Conservation (phyloP, 2,329 filamentous ascomycete species). For the Delphinella strobiligena region DNA sequence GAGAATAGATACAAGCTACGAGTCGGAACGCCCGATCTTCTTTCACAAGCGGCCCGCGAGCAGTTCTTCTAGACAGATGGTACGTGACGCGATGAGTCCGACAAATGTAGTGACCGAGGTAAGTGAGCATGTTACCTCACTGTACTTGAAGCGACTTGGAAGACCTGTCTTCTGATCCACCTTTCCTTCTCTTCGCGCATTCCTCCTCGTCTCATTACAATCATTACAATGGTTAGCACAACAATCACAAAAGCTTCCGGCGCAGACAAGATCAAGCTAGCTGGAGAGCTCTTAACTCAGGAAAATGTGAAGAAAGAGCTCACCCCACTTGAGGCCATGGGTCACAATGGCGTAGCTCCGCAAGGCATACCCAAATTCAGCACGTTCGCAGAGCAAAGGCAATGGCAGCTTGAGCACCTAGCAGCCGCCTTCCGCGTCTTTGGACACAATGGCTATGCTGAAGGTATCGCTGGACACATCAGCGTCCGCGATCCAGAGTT, state of each 20-base stretch:
- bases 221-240: too few relatives aligned
- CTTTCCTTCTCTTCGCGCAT: too few relatives aligned
- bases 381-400: constrained; percentile 40
- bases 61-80: too few relatives aligned
- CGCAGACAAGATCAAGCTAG: not conserved
- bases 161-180: too few relatives aligned
- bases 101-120: not conserved
- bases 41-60: too few relatives aligned
- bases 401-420: constrained; percentile 45
- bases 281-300: not conserved
- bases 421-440: constrained; percentile 31
- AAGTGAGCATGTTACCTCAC: not conserved
- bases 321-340: constrained; percentile 12
- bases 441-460: constrained; percentile 26
- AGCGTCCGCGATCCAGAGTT: constrained; percentile 28
- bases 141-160: too few relatives aligned
- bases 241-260: too few relatives aligned
- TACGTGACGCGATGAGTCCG: not conserved
- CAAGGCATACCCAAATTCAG: constrained; percentile 41
- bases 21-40: not conserved
- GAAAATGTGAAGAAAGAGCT: not conserved
- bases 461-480: constrained; percentile 35
- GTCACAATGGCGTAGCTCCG: constrained; percentile 25
- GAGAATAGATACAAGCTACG: not conserved
- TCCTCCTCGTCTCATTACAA: too few relatives aligned